Percentiles rank a stretch among this genome's conserved stretches.
These are phyloP conservation scores for Citrullus colocynthis DNA, from an alignment of 306 rosid genomes.

Conservation along the genomic window DNA sequence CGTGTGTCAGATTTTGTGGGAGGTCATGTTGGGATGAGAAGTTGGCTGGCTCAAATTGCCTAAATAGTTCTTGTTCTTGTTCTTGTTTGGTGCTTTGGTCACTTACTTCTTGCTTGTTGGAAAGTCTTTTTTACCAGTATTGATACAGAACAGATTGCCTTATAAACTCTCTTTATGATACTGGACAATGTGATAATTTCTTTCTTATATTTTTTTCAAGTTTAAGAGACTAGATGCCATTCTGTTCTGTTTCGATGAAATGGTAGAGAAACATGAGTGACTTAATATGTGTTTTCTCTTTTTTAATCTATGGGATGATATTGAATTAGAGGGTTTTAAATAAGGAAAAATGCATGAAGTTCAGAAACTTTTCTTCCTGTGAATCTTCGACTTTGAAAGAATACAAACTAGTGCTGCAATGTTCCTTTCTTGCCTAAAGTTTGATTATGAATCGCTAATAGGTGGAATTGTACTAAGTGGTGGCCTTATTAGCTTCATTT, in stretches of 20 bases:
- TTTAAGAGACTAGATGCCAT: not conserved
- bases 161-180: not conserved
- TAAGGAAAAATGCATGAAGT: not conserved
- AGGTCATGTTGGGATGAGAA: not conserved
- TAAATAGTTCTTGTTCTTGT: not conserved
- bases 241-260: not conserved
- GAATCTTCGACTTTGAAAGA: not conserved
- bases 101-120: not conserved
- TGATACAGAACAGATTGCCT: not conserved
- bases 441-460: conserved; percentile 8
- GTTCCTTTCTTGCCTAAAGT: not conserved
- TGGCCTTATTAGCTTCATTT: conserved; percentile 55
- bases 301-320: not conserved
- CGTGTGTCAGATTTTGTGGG: not conserved
- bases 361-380: not conserved
- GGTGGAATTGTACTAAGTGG: conserved; percentile 78
- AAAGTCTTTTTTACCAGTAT: not conserved
- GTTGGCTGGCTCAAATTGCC: not conserved
- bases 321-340: not conserved
- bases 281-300: not conserved
- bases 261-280: not conserved
- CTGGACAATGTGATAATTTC: not conserved
- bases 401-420: not conserved
- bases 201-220: not conserved
- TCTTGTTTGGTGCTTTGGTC: not conserved